Evolutionary conservation across 169 alveolate genomes (phyloP).

Genomic region (Plasmodium reichenowi): DNA sequence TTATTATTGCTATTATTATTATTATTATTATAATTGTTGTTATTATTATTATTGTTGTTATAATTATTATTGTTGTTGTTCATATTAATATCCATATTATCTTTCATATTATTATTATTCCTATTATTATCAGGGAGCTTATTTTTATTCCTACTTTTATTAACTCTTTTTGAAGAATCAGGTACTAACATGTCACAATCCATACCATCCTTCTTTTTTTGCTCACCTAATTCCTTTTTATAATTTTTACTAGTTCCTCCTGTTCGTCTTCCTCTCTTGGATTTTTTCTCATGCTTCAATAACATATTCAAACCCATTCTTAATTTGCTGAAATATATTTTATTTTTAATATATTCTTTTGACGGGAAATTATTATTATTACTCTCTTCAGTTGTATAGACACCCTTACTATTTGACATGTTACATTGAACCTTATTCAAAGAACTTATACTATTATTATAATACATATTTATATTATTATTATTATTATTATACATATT

Average conservation of each 20-base stretch:
- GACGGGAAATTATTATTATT: constrained; percentile 16
- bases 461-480: too few relatives aligned
- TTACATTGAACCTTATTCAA: too few relatives aligned
- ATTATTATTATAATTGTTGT: background rate
- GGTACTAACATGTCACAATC: background rate
- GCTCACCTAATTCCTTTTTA: background rate
- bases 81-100: background rate
- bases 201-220: background rate
- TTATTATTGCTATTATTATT: background rate
- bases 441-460: too few relatives aligned
- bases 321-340: constrained; percentile 20
- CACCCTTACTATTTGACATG: background rate
- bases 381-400: constrained; percentile 8
- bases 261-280: constrained; percentile 9
- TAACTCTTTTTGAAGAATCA: too few relatives aligned
- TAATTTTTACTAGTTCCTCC: background rate
- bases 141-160: background rate
- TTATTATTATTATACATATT: too few relatives aligned
- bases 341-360: constrained; percentile 30
- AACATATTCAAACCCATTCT: constrained; percentile 46
- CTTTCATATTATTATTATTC: background rate
- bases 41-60: background rate
- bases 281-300: constrained; percentile 52
- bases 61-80: background rate
- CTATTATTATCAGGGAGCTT: background rate